phyloP scores from a whole-genome alignment of 192 early-diverging fungal genomes.

The Gigaspora rosea region DNA sequence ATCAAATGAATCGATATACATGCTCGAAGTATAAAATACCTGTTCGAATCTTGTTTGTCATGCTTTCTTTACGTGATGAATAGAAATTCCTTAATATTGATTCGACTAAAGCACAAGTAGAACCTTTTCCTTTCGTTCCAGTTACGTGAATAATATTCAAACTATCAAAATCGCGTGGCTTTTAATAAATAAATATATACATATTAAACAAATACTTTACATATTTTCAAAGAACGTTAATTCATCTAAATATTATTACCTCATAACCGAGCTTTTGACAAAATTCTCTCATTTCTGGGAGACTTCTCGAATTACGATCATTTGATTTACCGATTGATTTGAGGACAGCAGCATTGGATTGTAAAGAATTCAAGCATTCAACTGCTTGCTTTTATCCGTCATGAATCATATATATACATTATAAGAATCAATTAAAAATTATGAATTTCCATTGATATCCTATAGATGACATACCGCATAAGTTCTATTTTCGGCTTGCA shows the following conservation, averaged over 20 bases:
- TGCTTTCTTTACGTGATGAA: neutral
- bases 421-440: neutral
- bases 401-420: neutral
- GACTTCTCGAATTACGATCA: slow-evolving; percentile 58
- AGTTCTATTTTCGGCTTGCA: neutral
- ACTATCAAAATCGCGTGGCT: slow-evolving; percentile 67
- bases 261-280: slow-evolving; percentile 74
- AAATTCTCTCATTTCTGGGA: slow-evolving; percentile 69
- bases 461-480: neutral
- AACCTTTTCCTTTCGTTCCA: slow-evolving; percentile 89
- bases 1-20: slow-evolving; percentile 2
- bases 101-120: slow-evolving; percentile 78
- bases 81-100: slow-evolving; percentile 64
- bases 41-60: slow-evolving; percentile 6
- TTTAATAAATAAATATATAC: slow-evolving; percentile 35
- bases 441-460: neutral
- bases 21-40: neutral
- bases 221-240: neutral
- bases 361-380: slow-evolving; percentile 75
- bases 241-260: slow-evolving; percentile 40
- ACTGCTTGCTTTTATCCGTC: slow-evolving; percentile 65
- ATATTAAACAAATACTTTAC: slow-evolving; percentile 33
- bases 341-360: slow-evolving; percentile 83
- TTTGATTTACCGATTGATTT: slow-evolving; percentile 71
- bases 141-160: slow-evolving; percentile 81